These are phyloP conservation scores for Teratosphaeria viscida DNA, from an alignment of 2,329 filamentous ascomycete genomes.

Conservation along the genomic window DNA sequence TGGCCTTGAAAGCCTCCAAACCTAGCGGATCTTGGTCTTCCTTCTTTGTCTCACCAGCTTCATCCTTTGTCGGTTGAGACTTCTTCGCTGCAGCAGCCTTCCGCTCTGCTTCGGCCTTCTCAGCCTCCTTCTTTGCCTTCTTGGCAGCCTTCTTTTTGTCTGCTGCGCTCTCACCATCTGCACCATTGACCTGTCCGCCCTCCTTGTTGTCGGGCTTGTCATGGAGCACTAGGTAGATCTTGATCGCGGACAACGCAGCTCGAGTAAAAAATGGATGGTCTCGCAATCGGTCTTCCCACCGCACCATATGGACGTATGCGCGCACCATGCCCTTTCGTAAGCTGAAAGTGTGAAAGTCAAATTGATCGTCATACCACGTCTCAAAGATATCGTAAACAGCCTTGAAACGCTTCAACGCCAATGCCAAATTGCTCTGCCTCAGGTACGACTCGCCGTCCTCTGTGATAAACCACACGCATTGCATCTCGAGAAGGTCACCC, in stretches of 20 bases:
- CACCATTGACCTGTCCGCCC: constrained; percentile 59
- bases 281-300: constrained; percentile 85
- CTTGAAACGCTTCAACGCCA: constrained; percentile 88
- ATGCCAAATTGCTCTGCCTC: constrained; percentile 67
- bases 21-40: constrained; percentile 84
- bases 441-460: constrained; percentile 88
- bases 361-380: constrained; percentile 95
- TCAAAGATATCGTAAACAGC: constrained; percentile 88
- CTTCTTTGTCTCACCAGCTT: constrained; percentile 61
- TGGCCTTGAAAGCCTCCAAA: constrained; percentile 49
- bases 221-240: constrained; percentile 67
- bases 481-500: constrained; percentile 91
- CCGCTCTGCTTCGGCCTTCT: constrained; percentile 78
- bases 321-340: constrained; percentile 92
- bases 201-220: constrained; percentile 62
- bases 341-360: constrained; percentile 97
- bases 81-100: constrained; percentile 34
- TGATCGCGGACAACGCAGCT: constrained; percentile 70
- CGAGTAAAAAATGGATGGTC: constrained; percentile 89
- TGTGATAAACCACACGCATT: constrained; percentile 92
- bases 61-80: constrained; percentile 49
- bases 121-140: constrained; percentile 66
- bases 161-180: constrained; percentile 65
- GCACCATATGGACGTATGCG: constrained; percentile 90
- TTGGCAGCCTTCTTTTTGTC: constrained; percentile 62